Evolutionary conservation across 2,329 filamentous ascomycete species (phyloP), one percentile per base, ranked within the genome.

Genomic region (Colletotrichum spaethianum): DNA sequence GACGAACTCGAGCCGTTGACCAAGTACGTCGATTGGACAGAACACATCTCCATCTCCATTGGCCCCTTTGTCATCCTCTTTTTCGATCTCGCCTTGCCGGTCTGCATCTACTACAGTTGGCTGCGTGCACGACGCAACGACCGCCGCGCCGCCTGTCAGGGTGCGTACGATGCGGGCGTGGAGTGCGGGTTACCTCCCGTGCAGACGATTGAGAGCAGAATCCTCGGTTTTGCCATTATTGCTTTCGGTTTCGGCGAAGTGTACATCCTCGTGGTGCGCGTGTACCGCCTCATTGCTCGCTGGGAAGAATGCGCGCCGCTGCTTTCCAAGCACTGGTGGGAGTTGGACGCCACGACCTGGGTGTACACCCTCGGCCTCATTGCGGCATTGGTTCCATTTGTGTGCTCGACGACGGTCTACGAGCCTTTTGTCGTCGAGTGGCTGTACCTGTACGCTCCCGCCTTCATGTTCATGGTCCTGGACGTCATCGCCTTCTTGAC

Each of bases 21-120:
- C 28, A 69, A 72, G 69, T 72, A 72, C 53, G 69, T 72, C 28
- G 69, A 72, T 42, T 72, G 69, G 69, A 69, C 55, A 8, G 65
- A 69, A 46, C 69, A 72, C 59, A 72, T 72, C 18, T 72, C 69
- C 59, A 72, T 72, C 65, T 72, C 69, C 44, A 72, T 72, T 53
- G 69, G 69, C 28, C 69, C 69, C 0, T 72, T 72, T 31, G 67
- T 72, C 65, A 72, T 72, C 20, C 69, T 72, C 65, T 72, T 72
- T 59, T 72, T 72, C 53, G 69, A 72, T 12, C 65, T 72, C 16
- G 69, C 69, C 0, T 53, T 72, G 5, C 69, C 69, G 4, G 69
- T 72, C 4, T 72, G 69, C 31, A 72, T 72, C 36, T 72, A 72
- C 65, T 72, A 72, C 65, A 69, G 65, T 23, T 72, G 69, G 69